Evolutionary conservation across 2,329 filamentous ascomycete species (phyloP), one percentile per base, ranked within the genome.

Genomic region (Penicillium sp.): DNA sequence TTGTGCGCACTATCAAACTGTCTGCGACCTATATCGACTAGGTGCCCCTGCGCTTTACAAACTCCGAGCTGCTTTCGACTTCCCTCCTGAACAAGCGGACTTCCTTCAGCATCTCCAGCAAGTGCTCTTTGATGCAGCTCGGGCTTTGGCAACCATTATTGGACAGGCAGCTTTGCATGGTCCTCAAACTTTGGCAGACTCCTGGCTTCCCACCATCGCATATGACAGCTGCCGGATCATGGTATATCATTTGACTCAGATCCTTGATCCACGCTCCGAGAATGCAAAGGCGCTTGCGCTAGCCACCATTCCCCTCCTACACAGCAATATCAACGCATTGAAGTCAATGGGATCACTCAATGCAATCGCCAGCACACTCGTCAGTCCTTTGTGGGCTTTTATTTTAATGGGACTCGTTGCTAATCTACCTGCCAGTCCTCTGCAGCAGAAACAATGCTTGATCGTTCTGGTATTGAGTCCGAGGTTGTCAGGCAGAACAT

Each of bases 221-320:
- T 75, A 74, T 54, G 73, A 75, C 47, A 75, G 72, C 53, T 74
- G 70, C 43, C 66, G 73, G 4, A 69, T 75, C 33, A 74, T 76
- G 69, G 57, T 76, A 1, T 75, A 76, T 56, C 75, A 75, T 49
- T 65, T 74, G n/a, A 72, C 71, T 4, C 67, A 72, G 15, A 57
- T 75, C 6, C 61, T 74, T 6, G 71, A 58, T 28, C 46, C 56
- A 2, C 29, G 47, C 1, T 42, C 43, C 10, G 53, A 58, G 9
- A 50, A 46, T 26, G 52, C 56, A 6, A 58, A 53, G 13, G 33
- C 12, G 55, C 47, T 72, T 51, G 48, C 33, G 41, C 28, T 29
- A 41, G 44, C 41, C 37, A 40, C 32, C 22, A 53, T 34, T 17
- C 56, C 55, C 2, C 52, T 58, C 6, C 32, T 61, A 19, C 53